Evolutionary conservation across 495 filamentous ascomycete species (phyloP), one percentile per base, ranked within the genome.

Genomic region (Penicillium goetzii): DNA sequence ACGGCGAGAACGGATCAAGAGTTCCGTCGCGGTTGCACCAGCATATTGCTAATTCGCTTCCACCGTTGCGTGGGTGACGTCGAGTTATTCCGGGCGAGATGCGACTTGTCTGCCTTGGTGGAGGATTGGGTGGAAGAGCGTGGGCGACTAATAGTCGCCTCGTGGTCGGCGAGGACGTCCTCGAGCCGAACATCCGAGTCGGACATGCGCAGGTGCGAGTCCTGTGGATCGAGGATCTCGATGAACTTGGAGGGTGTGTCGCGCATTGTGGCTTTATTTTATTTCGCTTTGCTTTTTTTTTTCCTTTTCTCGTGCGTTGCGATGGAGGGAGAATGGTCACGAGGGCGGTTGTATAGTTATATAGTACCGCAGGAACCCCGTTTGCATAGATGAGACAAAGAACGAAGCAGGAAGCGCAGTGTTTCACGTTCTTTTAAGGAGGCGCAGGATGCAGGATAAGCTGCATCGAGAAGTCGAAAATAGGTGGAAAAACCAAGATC

Each of bases 151-250:
- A 78, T 64, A 56, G 74, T 71, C 15, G 79, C 78, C 67, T 82
- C 78, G 52, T 82, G 78, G 59, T 79, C 73, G 53, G 79, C 79
- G 40, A 82, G 74, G 65, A 82, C 77, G 43, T 82, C 79, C 56
- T 82, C 79, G 11, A 82, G 77, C n/a, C 76, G 78, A 53, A 82
- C 79, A 55, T 82, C 79, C 11, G 73, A 76, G 57, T 76, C 74
- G 59, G 78, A 81, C 55, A 77, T 73, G 55, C 72, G 67, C 19
- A 67, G 62, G 26, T 67, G 69, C 17, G 69, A 55, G 61, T 77
- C 71, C 63, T 78, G 70, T 21, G 76, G 73, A 63, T 80, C 76
- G 67, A 82, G 76, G 56, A 81, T 78, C 71, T 81, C 79, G 67
- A 82, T 73, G 67, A 81, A 81, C 65, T 72, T 78, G 64, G 79